Evolutionary conservation across 1,284 basidiomycete genomes (phyloP), one percentile per base, ranked within the genome.

Genomic region (Ceratobasidium sp.): DNA sequence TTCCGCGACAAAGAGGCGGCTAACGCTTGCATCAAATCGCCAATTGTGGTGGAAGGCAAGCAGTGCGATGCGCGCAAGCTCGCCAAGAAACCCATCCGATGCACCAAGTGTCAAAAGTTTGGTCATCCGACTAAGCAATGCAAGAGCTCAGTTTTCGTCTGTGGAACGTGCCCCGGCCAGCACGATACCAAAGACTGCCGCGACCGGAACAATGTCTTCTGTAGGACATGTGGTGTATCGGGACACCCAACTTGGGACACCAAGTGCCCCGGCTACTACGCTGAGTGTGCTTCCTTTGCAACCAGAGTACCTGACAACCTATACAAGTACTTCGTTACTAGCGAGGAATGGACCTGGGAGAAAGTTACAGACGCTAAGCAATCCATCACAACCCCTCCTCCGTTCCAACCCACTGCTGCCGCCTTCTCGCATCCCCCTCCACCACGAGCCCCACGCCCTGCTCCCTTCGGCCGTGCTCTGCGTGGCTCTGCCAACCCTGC

Each of bases 81-180:
- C 3, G 16, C 34, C 12, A 26, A 23, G 16, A 52, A 69, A 18
- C 34, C 50, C 1, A 34, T 45, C 52, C 64, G 64, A 1, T 69
- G 64, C 64, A 53, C 39, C 23, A 69, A 69, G 26, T 69, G 64
- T 23, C 64, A 69, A 21, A 36, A 43, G 14, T 43, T 28, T 23
- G 50, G 64, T 10, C 64, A 69, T 39, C 62, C 77, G 1, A 79
- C 78, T 0, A 43, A 46, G 8, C 75, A 77, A 9, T 82, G 81
- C 62, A 69, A 53, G 39, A 21, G 23, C 23, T 1, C 32, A 3
- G 36, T 28, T n/a, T 39, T 41, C 14, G 2, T 39, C 1, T 69
- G 52, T 23, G 50, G 64, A n/a, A 55, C 34, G 1, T 69, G 64
- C 36, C 48, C 1, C 0, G 50, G 50, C 0, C 32, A 69, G 30